phyloP scores from a whole-genome alignment of 1,284 basidiomycete genomes.

The Sanghuangporus baumii region DNA sequence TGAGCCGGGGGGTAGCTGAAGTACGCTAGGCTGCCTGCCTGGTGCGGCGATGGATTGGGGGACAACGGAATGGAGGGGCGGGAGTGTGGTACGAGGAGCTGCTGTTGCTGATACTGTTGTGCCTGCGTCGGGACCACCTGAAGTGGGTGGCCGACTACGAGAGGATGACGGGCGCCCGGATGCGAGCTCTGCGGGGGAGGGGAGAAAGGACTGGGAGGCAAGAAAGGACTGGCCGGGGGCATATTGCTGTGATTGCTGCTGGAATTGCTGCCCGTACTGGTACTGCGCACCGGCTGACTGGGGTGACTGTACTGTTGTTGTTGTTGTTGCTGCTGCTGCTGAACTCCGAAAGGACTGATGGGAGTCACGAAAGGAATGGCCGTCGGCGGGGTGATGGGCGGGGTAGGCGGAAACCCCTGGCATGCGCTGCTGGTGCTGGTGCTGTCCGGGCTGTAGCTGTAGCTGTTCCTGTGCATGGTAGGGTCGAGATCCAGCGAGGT shows the following conservation, averaged over 20 bases:
- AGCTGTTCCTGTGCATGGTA: slow-evolving; percentile 17
- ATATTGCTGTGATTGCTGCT: slow-evolving; percentile 27
- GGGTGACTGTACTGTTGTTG: not conserved
- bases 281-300: slow-evolving; percentile 33
- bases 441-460: slow-evolving; percentile 12
- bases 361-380: slow-evolving; percentile 66
- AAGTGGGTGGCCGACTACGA: slow-evolving; percentile 36
- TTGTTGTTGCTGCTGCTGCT: slow-evolving; percentile 9
- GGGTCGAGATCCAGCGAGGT: slow-evolving; percentile 33
- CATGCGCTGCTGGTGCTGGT: slow-evolving; percentile 15
- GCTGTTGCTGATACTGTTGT: slow-evolving; percentile 6
- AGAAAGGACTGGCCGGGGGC: slow-evolving; percentile 54
- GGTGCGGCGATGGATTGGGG: slow-evolving; percentile 47
- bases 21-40: slow-evolving; percentile 38
- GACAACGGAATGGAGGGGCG: slow-evolving; percentile 69
- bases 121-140: slow-evolving; percentile 22
- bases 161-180: slow-evolving; percentile 39
- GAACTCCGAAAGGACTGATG: slow-evolving; percentile 63
- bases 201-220: slow-evolving; percentile 40
- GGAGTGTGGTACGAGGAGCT: slow-evolving; percentile 44
- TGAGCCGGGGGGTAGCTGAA: slow-evolving; percentile 37
- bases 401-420: slow-evolving; percentile 18
- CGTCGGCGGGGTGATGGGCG: slow-evolving; percentile 28
- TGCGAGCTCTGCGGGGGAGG: slow-evolving; percentile 31
- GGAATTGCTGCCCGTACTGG: slow-evolving; percentile 12